phyloP scores from a whole-genome alignment of 1,139 yeast species.

The Kodamaea suecica region DNA sequence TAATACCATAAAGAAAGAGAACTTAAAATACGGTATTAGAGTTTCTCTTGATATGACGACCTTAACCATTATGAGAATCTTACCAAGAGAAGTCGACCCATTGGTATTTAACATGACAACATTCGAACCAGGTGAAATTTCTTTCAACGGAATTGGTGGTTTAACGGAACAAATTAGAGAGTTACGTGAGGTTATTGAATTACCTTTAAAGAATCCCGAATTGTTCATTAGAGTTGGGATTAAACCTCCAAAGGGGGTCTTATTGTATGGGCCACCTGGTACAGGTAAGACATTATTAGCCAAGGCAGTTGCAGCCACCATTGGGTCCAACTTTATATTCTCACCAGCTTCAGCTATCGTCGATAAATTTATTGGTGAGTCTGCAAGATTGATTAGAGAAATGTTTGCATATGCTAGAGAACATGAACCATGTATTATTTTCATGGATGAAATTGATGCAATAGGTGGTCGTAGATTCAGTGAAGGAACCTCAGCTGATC shows the following conservation, averaged over 20 bases:
- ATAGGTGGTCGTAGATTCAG: slow-evolving; percentile 98
- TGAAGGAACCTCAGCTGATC: slow-evolving; percentile 98
- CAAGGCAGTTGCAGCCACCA: slow-evolving; percentile 97
- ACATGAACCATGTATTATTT: slow-evolving; percentile 97
- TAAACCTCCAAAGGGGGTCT: slow-evolving; percentile 96
- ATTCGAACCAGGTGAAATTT: slow-evolving; percentile 93
- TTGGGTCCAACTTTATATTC: slow-evolving; percentile 96
- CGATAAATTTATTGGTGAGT: slow-evolving; percentile 97
- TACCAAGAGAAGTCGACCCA: slow-evolving; percentile 98
- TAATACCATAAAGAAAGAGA: slow-evolving; percentile 81
- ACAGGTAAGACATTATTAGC: slow-evolving; percentile 96
- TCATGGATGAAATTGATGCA: slow-evolving; percentile 99
- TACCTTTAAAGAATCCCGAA: slow-evolving; percentile 97
- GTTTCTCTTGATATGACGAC: slow-evolving; percentile 98
- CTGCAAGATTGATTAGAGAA: slow-evolving; percentile 94
- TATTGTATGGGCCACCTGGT: slow-evolving; percentile 98
- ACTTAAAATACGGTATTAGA: slow-evolving; percentile 87
- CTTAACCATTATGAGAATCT: slow-evolving; percentile 91
- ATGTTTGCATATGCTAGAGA: slow-evolving; percentile 99
- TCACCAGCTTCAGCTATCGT: slow-evolving; percentile 98
- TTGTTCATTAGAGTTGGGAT: slow-evolving; percentile 93
- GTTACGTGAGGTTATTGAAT: slow-evolving; percentile 93
- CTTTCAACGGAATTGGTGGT: slow-evolving; percentile 97
- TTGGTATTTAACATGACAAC: slow-evolving; percentile 98
- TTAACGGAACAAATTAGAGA: slow-evolving; percentile 94